These are phyloP conservation scores for Telfairia occidentalis DNA, from an alignment of 331 rosid species.

Conservation along the genomic window DNA sequence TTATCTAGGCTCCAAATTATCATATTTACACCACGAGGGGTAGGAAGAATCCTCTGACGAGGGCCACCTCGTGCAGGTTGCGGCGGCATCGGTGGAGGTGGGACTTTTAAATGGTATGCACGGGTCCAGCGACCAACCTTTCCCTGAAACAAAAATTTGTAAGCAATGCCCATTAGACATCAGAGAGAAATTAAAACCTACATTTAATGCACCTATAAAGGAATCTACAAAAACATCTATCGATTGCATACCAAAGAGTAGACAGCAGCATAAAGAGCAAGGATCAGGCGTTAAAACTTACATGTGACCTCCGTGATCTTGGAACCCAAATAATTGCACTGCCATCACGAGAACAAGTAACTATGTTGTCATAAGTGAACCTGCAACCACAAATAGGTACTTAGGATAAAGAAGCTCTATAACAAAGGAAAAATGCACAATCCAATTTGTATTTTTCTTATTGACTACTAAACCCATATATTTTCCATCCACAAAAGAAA, in stretches of 20 bases:
- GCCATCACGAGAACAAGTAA: slow-evolving; percentile 98
- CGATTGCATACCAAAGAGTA: neutral
- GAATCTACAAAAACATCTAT: neutral
- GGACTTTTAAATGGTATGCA: slow-evolving; percentile 96
- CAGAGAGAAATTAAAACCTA: slow-evolving; percentile 6
- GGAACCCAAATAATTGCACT: slow-evolving; percentile 99
- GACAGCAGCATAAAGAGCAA: slow-evolving; percentile 4
- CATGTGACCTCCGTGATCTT: slow-evolving; percentile 81
- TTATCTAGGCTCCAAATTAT: slow-evolving; percentile 97
- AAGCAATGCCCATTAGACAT: slow-evolving; percentile 1
- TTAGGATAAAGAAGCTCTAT: neutral
- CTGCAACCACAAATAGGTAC: slow-evolving; percentile 30
- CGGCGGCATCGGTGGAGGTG: slow-evolving; percentile 96
- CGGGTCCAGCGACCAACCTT: slow-evolving; percentile 93
- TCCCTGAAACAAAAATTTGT: slow-evolving; percentile 38
- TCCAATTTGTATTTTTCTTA: neutral
- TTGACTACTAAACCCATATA: neutral
- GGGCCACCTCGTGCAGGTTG: slow-evolving; percentile 95
- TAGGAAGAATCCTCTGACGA: slow-evolving; percentile 91
- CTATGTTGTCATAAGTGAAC: slow-evolving; percentile 91
- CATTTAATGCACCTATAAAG: neutral
- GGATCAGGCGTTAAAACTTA: slow-evolving; percentile 27
- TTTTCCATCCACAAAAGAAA: slow-evolving; percentile 1
- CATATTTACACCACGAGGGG: slow-evolving; percentile 99
- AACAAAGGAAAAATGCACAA: neutral